Evolutionary conservation across 2,329 filamentous ascomycete species (phyloP), one percentile per base, ranked within the genome.

Genomic region (Pseudocercospora crystallina): DNA sequence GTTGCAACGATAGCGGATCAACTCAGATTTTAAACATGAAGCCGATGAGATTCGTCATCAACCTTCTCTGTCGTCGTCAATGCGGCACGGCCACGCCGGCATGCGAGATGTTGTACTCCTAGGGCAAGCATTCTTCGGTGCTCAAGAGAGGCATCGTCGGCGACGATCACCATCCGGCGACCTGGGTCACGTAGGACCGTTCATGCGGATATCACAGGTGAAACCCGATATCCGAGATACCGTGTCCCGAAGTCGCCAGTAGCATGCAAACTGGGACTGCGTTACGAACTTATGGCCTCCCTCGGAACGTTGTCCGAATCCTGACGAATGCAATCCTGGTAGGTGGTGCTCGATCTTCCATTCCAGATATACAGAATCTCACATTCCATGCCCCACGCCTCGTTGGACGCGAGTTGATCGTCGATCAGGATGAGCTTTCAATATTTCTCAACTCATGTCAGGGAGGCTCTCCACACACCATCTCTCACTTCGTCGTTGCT

Each of bases 311-410:
- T 5, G 9, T 30, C 31, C 43, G 43, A 45, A 37, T 45, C 33
- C 43, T 45, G 43, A 37, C 43, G 43, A 45, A 45, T 36, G 34
- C 12, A 8, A 45, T 36, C 43, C 43, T 15, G 43, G 43, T 45
- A 33, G 20, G 29, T 20, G 43, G 43, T 36, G 37, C 12, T 29
- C 43, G 33, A 45, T 45, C 43, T 45, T 13, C 42, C 43, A 45
- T 45, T 45, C 43, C 43, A 45, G 30, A 34, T 20, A 37, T 26
- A 26, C 20, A 26, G 20, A 45, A 36, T 37, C 33, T 36, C 20
- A 37, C 43, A 45, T 45, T 45, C 43, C 43, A 33, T 30, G 42
- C 42, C 42, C 37, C 32, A 37, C 34, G 20, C 43, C 36, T 36
- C 17, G 43, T 32, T 36, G 30, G 32, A 8, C 43, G 3, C 11